Evolutionary conservation across 345 rosid species (phyloP), one percentile per base, ranked within the genome.

Genomic region (Crucihimalaya himalaica): DNA sequence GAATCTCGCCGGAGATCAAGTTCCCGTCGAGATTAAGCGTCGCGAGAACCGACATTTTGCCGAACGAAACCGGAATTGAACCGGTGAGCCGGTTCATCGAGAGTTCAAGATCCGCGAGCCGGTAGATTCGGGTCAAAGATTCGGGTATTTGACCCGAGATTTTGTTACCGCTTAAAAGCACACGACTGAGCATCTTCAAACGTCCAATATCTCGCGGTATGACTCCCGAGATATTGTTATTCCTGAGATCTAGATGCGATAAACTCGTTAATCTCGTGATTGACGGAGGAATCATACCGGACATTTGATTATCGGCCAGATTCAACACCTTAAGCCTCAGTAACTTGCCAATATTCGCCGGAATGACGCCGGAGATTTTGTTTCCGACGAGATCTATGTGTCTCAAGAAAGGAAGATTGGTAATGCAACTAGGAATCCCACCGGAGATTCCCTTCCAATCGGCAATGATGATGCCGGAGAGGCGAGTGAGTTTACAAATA

Each of bases 401-500:
- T 45, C 92, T 84, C 20, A 93, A 77, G 65, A 78, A 79, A 7
- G 70, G 48, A 16, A 93, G 77, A 14, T 89, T 79, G 28, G 73
- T 37, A 15, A 93, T 48, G 80, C 98, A 93, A 0, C 20, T 32
- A 0, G 97, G 98, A 32, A 93, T 80, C 73, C 29, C 76, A 5
- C 98, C 93, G 32, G 92, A 67, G 75, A 93, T 83, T 6, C 83
- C 96, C 64, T 87, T 85, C 97, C 96, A 90, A 77, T 93, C 96
- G 10, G 96, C 86, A 28, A 89, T 72, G n/a, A 77, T 76, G 53
- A 90, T 55, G 47, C 80, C 74, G 68, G 90, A 81, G 76, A 93
- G 88, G 5, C 70, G 19, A 70, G 84, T 79, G 43, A 93, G 93
- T 39, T 76, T 32, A 68, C 98, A 90, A 25, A 93, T 66, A 39